Base-by-base conservation (phyloP, 2,329 filamentous ascomycete genomes). In the Chaetomiaceae sp. region DNA sequence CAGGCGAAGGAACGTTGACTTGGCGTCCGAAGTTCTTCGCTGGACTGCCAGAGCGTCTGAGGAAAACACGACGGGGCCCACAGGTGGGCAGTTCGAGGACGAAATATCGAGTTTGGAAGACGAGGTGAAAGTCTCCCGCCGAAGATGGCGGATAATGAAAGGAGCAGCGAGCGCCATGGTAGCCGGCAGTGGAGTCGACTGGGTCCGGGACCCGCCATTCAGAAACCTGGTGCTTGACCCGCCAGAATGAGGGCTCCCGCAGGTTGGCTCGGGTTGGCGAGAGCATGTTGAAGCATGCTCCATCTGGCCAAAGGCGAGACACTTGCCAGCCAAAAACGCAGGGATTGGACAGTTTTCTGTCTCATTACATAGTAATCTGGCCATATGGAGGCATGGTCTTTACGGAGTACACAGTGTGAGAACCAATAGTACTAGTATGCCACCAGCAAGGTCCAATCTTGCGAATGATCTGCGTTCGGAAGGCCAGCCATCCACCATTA, bases 111-210 rank as follows among this genome's bases (percentile, higher is more conserved):
- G 66, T 40, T 67, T 83, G 10, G 79, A 88, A 57, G 66, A 62
- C 6, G 74, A 81, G 33, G 67, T 86, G 49, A 81, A 75, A 57
- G 69, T 70, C 18, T 83, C 80, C 61, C 78, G 78, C 51, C 79
- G 81, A 54, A 76, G 76, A 58, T 88, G 83, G 81, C 79, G 80
- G 58, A 80, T 84, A 17, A 78, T 91, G 64, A 93, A 91, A 67
- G 85, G 79, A 19, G 79, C 88, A 34, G 75, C 85, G n/a, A 86
- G 84, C 58, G 87, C 84, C 15, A 75, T 89, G 45, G 77, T 95
- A 38, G 86, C 81, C 5, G 87, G 86, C 3, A 94, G 88, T 63
- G 88, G 88, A 38, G 72, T 93, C 44, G 82, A 94, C 60, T 95
- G 88, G 88, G 81, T 79, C 11, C 70, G 76, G 33, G 81, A 94